Percentiles rank a stretch among this genome's conserved stretches.
Conservation (phyloP, 768 basidiomycete species). For the Kondoa malvinella region DNA sequence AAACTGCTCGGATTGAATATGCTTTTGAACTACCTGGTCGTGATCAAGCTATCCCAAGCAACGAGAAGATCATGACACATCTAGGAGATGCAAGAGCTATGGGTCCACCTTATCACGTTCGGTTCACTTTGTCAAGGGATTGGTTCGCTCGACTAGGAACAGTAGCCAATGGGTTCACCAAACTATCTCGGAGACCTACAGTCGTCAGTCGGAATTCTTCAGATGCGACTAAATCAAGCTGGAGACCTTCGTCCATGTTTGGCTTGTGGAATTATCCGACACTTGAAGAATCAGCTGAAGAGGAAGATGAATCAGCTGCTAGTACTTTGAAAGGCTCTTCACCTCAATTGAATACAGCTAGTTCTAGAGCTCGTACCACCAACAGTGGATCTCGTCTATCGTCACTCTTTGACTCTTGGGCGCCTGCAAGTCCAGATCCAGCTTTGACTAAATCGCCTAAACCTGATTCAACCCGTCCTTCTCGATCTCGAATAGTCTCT, state of each 20-base stretch:
- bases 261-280: slow-evolving; percentile 11
- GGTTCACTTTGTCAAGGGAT: background rate
- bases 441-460: background rate
- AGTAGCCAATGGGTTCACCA: slow-evolving; percentile 16
- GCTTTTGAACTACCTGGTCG: slow-evolving; percentile 39
- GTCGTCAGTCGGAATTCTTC: slow-evolving; percentile 3
- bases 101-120: slow-evolving; percentile 4
- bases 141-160: slow-evolving; percentile 13
- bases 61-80: background rate
- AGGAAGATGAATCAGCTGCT: slow-evolving; percentile 37
- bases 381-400: slow-evolving; percentile 18
- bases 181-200: slow-evolving; percentile 10
- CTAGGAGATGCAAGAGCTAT: background rate
- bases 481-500: slow-evolving; percentile 17
- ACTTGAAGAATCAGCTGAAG: slow-evolving; percentile 17
- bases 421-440: slow-evolving; percentile 11
- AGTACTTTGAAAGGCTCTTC: slow-evolving; percentile 20
- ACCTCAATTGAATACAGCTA: slow-evolving; percentile 1
- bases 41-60: slow-evolving; percentile 6
- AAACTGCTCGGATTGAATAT: slow-evolving; percentile 54
- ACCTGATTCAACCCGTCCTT: background rate
- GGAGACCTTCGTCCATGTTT: slow-evolving; percentile 17
- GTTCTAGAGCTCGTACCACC: background rate
- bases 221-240: slow-evolving; percentile 3
- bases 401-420: slow-evolving; percentile 24